Evolutionary conservation across 352 stramenopile genomes (phyloP).

Genomic region (Pythium apleroticum): DNA sequence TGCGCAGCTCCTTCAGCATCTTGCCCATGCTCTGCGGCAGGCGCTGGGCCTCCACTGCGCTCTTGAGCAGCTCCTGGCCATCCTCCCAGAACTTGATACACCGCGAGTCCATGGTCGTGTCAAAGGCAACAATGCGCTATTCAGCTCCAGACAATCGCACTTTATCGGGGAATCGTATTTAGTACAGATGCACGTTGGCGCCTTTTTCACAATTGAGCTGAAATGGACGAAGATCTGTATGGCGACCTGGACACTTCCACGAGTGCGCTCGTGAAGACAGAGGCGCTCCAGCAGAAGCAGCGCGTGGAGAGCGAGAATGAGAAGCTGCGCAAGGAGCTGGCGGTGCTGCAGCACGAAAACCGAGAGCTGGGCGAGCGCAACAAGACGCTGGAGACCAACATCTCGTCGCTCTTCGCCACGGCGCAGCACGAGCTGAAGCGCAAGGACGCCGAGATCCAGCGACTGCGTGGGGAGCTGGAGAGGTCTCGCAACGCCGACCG

Average conservation of each 20-base stretch:
- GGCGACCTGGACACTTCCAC: conserved; percentile 81
- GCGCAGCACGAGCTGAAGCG: conserved; percentile 73
- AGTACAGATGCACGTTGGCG: background rate
- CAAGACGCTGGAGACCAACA: conserved; percentile 64
- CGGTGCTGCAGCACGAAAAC: conserved; percentile 66
- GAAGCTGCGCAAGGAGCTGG: conserved; percentile 52
- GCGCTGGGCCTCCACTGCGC: conserved; percentile 25
- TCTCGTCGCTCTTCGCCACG: conserved; percentile 73
- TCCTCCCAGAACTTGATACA: conserved; percentile 82
- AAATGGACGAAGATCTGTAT: conserved; percentile 65
- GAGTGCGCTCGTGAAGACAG: conserved; percentile 63
- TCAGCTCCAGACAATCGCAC: background rate
- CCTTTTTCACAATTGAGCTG: background rate
- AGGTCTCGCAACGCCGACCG: conserved; percentile 4
- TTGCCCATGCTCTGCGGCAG: conserved; percentile 41
- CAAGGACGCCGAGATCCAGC: conserved; percentile 79
- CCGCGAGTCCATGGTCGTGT: conserved; percentile 48
- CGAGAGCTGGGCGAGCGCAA: conserved; percentile 54
- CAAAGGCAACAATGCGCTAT: background rate
- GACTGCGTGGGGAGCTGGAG: conserved; percentile 52
- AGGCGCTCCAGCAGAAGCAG: conserved; percentile 52
- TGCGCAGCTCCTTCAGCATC: conserved; percentile 71
- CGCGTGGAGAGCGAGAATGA: conserved; percentile 55
- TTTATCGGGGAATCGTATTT: conserved; percentile 6
- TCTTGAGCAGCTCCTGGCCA: conserved; percentile 51